Evolutionary conservation across 495 filamentous ascomycete genomes (phyloP).

Genomic region (Trichoderma orchidacearum): DNA sequence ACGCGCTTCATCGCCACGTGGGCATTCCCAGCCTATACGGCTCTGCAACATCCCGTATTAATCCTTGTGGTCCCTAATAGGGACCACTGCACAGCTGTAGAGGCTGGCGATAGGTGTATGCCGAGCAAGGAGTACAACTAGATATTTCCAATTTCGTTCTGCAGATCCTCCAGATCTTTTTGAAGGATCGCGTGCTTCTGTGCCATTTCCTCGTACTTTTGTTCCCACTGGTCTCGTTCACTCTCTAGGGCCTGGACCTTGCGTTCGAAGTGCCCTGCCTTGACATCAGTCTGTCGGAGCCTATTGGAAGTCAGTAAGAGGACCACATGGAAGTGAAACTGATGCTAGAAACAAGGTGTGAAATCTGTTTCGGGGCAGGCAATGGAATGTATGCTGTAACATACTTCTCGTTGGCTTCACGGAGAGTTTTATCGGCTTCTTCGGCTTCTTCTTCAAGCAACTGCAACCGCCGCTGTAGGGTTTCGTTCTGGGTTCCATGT

Average conservation of each 20-base stretch:
- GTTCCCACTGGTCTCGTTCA: slow-evolving; percentile 81
- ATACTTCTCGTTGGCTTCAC: slow-evolving; percentile 98
- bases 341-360: neutral
- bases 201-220: slow-evolving; percentile 90
- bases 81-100: neutral
- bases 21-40: neutral
- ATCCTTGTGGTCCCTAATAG: neutral
- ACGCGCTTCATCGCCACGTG: neutral
- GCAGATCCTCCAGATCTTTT: slow-evolving; percentile 86
- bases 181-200: slow-evolving; percentile 74
- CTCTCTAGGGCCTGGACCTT: slow-evolving; percentile 93
- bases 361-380: neutral
- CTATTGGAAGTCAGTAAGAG: too few relatives aligned
- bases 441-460: slow-evolving; percentile 96
- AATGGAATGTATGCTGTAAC: slow-evolving; percentile 18
- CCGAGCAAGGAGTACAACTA: slow-evolving; percentile 27
- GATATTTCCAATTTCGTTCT: slow-evolving; percentile 79
- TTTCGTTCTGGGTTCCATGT: slow-evolving; percentile 74
- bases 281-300: slow-evolving; percentile 96
- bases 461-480: slow-evolving; percentile 81
- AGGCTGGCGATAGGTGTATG: neutral
- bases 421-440: slow-evolving; percentile 81
- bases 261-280: slow-evolving; percentile 97
- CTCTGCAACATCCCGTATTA: neutral
- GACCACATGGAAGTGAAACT: neutral